These are phyloP conservation scores for Xylaria bambusicola DNA, from an alignment of 495 filamentous ascomycete species.

Conservation along the genomic window DNA sequence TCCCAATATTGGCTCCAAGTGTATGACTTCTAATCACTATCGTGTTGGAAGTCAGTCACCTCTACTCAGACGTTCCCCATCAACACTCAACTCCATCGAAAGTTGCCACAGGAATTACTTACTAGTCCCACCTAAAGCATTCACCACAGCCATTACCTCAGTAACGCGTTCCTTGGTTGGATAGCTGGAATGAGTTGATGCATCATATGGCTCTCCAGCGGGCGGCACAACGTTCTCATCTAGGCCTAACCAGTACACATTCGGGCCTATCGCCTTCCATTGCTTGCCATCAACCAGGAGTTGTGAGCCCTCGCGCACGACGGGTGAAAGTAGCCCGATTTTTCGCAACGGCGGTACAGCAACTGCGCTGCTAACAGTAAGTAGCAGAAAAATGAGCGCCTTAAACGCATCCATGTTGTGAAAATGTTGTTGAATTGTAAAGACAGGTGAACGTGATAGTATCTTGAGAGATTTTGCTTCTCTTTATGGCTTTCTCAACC, in stretches of 20 bases:
- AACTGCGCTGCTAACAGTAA: background rate
- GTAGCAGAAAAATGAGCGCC: background rate
- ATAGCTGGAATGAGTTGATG: slow-evolving; percentile 50
- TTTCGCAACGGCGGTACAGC: background rate
- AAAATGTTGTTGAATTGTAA: too few species aligned
- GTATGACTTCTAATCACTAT: slow-evolving; percentile 53
- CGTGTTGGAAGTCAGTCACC: background rate
- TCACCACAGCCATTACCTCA: slow-evolving; percentile 54
- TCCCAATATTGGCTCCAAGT: slow-evolving; percentile 55
- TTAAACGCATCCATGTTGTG: slow-evolving; percentile 9
- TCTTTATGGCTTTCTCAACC: background rate
- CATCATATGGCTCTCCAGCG: slow-evolving; percentile 51
- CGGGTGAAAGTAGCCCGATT: slow-evolving; percentile 19
- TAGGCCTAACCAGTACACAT: slow-evolving; percentile 60
- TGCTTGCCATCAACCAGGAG: slow-evolving; percentile 44
- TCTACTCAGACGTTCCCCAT: too few species aligned
- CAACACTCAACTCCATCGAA: too few species aligned
- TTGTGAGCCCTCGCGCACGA: slow-evolving; percentile 44
- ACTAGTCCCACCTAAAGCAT: slow-evolving; percentile 51
- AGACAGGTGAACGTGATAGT: too few species aligned
- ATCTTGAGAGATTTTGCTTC: too few species aligned
- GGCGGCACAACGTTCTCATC: slow-evolving; percentile 59
- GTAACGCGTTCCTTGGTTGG: slow-evolving; percentile 55
- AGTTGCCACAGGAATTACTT: background rate
- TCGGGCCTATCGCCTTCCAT: slow-evolving; percentile 55